These are phyloP conservation scores for Suillus decipiens DNA, from an alignment of 768 basidiomycete genomes.

Conservation along the genomic window DNA sequence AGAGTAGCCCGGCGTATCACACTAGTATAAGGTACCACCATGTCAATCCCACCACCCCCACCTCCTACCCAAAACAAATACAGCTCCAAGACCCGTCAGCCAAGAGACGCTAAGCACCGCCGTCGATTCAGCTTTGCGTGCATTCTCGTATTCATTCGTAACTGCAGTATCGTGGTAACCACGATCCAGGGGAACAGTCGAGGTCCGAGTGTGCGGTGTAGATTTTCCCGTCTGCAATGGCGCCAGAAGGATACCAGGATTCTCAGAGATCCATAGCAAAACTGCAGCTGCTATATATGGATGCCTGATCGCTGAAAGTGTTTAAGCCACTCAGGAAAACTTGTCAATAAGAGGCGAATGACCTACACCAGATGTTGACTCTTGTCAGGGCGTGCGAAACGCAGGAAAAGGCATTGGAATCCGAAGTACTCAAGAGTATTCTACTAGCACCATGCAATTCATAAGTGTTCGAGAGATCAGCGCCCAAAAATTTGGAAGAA, in stretches of 20 bases:
- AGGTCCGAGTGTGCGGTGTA: background rate
- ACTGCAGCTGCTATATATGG: constrained; percentile 5
- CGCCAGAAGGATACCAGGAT: background rate
- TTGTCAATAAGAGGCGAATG: background rate
- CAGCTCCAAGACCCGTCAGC: background rate
- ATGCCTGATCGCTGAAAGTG: background rate
- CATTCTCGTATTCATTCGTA: background rate
- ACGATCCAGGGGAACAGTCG: background rate
- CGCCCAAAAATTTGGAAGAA: background rate
- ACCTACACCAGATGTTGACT: background rate
- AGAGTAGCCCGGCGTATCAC: background rate
- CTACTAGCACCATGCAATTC: background rate
- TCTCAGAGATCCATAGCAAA: background rate
- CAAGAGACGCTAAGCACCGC: background rate
- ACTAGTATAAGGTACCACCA: background rate
- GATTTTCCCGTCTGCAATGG: background rate
- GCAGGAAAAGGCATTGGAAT: background rate
- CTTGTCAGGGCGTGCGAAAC: background rate
- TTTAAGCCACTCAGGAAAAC: background rate
- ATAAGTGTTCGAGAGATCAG: background rate
- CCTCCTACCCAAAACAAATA: constrained; percentile 7
- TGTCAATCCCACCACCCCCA: constrained; percentile 10
- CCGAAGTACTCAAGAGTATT: background rate
- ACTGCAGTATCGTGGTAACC: background rate
- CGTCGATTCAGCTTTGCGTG: background rate